phyloP scores from a whole-genome alignment of 208 protist genomes.

The Leishmania guyanensis region DNA sequence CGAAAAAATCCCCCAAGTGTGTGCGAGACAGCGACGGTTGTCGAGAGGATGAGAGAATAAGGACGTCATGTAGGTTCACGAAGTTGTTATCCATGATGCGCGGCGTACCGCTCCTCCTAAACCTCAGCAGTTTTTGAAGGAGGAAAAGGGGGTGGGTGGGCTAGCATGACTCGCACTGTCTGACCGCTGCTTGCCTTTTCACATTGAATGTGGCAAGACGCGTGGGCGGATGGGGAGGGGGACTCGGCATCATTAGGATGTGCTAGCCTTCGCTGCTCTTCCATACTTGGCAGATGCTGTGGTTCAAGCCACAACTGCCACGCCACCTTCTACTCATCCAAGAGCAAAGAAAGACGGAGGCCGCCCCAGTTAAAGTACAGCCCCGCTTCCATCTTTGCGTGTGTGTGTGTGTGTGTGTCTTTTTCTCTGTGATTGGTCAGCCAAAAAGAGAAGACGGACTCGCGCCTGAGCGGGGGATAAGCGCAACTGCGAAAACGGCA shows the following conservation, averaged over 20 bases:
- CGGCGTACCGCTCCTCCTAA: neutral
- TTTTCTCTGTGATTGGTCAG: neutral
- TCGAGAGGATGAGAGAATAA: neutral
- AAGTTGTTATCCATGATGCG: neutral
- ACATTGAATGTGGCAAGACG: neutral
- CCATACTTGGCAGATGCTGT: neutral
- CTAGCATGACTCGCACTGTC: neutral
- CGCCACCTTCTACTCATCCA: neutral
- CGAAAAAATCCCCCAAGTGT: neutral
- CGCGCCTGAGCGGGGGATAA: neutral
- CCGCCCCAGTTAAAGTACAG: neutral
- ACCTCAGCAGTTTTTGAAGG: neutral
- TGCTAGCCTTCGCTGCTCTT: neutral
- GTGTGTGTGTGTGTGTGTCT: neutral
- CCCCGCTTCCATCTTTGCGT: neutral
- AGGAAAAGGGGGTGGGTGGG: neutral
- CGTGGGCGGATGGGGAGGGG: neutral
- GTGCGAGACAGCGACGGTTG: neutral
- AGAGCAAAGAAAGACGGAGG: neutral
- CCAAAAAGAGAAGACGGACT: neutral
- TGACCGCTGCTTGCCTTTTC: neutral
- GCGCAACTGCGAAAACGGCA: neutral
- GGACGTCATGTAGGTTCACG: neutral
- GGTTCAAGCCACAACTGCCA: neutral
- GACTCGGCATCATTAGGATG: neutral